A percentile compares a stretch with the other conserved stretches of the same genome.
These are phyloP conservation scores for Cetraspora pellucida DNA, from an alignment of 192 early-diverging fungal genomes.

Conservation along the genomic window DNA sequence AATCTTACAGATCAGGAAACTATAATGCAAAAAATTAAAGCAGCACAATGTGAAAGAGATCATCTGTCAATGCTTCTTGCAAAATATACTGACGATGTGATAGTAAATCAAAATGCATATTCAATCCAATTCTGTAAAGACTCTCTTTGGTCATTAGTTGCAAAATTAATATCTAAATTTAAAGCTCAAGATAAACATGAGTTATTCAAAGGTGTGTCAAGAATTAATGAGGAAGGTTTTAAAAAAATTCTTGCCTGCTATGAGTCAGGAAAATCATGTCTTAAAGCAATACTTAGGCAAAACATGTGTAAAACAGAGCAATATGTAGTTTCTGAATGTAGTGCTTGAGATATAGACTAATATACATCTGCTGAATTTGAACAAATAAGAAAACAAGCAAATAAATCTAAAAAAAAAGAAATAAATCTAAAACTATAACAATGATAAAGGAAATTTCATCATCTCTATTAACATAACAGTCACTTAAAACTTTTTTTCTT, in stretches of 20 bases:
- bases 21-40: slow-evolving; percentile 14
- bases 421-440: too few species aligned
- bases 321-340: too few species aligned
- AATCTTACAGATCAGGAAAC: neutral
- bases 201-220: neutral
- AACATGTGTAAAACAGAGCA: neutral
- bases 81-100: neutral
- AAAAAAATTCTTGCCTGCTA: neutral
- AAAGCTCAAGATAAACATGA: neutral
- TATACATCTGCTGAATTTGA: too few species aligned
- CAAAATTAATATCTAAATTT: neutral
- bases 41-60: neutral
- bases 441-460: too few species aligned
- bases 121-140: neutral
- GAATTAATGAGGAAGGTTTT: slow-evolving; percentile 4
- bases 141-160: neutral
- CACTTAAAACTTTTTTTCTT: too few species aligned
- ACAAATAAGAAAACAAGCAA: too few species aligned
- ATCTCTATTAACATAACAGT: too few species aligned
- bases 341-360: too few species aligned
- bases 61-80: neutral
- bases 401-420: too few species aligned
- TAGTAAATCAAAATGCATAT: neutral
- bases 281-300: neutral
- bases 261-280: neutral